A percentile compares a stretch with the other conserved stretches of the same genome.
These are phyloP conservation scores for Coriolopsis trogii DNA, from an alignment of 1,284 basidiomycete species.

Conservation along the genomic window DNA sequence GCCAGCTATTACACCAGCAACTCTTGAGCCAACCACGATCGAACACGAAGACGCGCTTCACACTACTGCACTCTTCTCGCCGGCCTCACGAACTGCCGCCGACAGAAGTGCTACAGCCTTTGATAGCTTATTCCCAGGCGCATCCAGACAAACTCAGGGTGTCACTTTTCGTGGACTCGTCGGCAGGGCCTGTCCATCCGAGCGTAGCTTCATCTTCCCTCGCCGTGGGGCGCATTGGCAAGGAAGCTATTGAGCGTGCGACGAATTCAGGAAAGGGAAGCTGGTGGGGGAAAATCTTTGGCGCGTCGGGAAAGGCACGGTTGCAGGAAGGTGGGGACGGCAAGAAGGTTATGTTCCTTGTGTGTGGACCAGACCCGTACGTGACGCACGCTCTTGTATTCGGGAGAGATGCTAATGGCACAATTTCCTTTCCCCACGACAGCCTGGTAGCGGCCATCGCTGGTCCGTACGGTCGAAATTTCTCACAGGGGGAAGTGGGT, in stretches of 20 bases:
- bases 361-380: conserved; percentile 81
- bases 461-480: conserved; percentile 75
- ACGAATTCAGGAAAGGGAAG: conserved; percentile 35
- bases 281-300: conserved; percentile 51
- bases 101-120: conserved; percentile 50
- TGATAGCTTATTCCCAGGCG: conserved; percentile 47
- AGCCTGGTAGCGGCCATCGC: conserved; percentile 79
- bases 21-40: conserved; percentile 45
- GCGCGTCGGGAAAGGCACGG: conserved; percentile 25
- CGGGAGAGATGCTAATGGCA: conserved; percentile 5
- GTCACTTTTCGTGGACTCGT: conserved; percentile 62
- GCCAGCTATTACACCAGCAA: conserved; percentile 53
- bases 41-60: conserved; percentile 54
- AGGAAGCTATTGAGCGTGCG: conserved; percentile 46
- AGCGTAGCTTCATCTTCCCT: conserved; percentile 30
- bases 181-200: conserved; percentile 36
- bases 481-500: conserved; percentile 71
- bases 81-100: conserved; percentile 69
- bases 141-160: conserved; percentile 59
- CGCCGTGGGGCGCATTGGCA: conserved; percentile 56
- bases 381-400: conserved; percentile 32
- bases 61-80: conserved; percentile 70
- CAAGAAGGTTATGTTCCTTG: conserved; percentile 60
- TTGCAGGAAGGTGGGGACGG: conserved; percentile 19
- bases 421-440: conserved; percentile 9